Conservation (phyloP, 2,329 filamentous ascomycete genomes). For the Sclerotinia nivalis region DNA sequence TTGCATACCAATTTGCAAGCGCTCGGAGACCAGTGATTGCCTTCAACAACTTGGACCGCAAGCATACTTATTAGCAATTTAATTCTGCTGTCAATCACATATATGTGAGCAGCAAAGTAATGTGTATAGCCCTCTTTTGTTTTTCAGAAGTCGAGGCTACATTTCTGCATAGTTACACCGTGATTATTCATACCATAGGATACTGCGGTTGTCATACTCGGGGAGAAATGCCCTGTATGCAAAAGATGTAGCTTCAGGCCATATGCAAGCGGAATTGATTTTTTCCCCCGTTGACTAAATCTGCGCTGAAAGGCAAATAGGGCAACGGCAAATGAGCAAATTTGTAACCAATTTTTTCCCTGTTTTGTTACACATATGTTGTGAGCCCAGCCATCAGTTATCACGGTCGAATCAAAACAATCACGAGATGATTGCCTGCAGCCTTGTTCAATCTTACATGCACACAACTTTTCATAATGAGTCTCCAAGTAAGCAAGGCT, state of each 20-base stretch:
- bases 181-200: background rate
- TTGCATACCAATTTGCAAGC: too few species aligned
- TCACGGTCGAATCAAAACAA: background rate
- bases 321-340: background rate
- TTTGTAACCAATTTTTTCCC: background rate
- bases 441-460: background rate
- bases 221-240: background rate
- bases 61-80: background rate
- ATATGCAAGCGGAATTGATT: too few species aligned
- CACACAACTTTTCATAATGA: too few species aligned
- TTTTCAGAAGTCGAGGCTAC: background rate
- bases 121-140: background rate
- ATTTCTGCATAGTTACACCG: background rate
- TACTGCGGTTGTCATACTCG: background rate
- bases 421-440: background rate
- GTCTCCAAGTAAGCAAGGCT: background rate
- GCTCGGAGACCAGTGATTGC: too few species aligned
- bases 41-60: too few species aligned
- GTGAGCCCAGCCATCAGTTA: background rate
- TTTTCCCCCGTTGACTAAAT: background rate
- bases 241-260: background rate
- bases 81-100: background rate
- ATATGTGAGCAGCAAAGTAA: background rate
- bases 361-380: background rate
- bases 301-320: background rate